Evolutionary conservation across 169 alveolate species (phyloP).

Genomic region (Eimeria necatrix): DNA sequence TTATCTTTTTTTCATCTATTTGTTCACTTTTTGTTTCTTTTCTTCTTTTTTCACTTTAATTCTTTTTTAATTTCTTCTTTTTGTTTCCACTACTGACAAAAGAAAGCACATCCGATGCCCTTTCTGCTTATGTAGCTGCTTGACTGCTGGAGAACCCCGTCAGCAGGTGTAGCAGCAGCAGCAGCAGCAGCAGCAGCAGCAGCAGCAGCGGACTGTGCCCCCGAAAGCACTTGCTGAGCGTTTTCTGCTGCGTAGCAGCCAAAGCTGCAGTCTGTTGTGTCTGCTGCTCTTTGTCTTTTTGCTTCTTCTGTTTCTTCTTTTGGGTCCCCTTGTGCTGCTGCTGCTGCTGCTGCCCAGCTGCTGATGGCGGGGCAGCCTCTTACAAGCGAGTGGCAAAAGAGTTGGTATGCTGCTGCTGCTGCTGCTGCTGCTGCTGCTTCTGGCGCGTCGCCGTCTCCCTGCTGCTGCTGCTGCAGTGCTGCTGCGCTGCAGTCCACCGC

Average conservation of each 20-base stretch:
- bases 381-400: conserved; percentile 2
- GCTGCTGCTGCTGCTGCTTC: conserved; percentile 10
- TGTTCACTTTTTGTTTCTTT: neutral
- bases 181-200: conserved; percentile 32
- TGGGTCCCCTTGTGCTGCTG: conserved; percentile 18
- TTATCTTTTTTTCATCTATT: neutral
- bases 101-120: conserved; percentile 12
- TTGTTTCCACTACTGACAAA: conserved; percentile 15
- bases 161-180: neutral
- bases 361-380: conserved; percentile 57
- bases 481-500: conserved; percentile 1
- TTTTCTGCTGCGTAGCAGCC: neutral
- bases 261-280: conserved; percentile 10
- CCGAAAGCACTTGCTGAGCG: neutral
- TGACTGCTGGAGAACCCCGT: neutral
- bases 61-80: too few species aligned
- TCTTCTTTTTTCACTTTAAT: too few species aligned
- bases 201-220: conserved; percentile 4
- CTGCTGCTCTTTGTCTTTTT: conserved; percentile 39
- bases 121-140: conserved; percentile 39
- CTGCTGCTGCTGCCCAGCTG: conserved; percentile 5
- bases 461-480: conserved; percentile 29
- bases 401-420: neutral
- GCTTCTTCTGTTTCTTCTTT: conserved; percentile 37
- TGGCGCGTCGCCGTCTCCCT: neutral